phyloP scores from a whole-genome alignment of 805 yeast genomes.

The Candida tibetensis region DNA sequence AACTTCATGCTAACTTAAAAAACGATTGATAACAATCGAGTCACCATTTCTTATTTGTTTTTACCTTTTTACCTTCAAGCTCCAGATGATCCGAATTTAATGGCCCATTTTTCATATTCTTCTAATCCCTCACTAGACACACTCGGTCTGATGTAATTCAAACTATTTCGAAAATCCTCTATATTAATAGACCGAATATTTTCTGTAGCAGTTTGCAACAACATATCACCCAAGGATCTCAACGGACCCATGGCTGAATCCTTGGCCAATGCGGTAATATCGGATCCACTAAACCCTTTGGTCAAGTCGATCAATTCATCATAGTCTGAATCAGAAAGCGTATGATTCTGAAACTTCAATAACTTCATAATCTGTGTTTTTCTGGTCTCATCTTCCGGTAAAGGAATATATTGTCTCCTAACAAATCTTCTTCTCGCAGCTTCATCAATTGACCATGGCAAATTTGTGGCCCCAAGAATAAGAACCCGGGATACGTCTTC shows the following conservation, averaged over 20 bases:
- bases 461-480: constrained; percentile 89
- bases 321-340: constrained; percentile 61
- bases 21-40: no score
- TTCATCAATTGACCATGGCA: constrained; percentile 97
- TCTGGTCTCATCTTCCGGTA: constrained; percentile 86
- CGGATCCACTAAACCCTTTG: constrained; percentile 88
- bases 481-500: constrained; percentile 60
- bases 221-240: constrained; percentile 81
- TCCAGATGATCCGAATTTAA: constrained; percentile 82
- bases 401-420: constrained; percentile 86
- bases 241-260: constrained; percentile 99
- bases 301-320: constrained; percentile 62
- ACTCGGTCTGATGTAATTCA: constrained; percentile 80
- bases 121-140: constrained; percentile 78
- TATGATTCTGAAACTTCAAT: constrained; percentile 68
- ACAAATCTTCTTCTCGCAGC: constrained; percentile 94
- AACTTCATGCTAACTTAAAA: no score
- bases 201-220: constrained; percentile 65
- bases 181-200: constrained; percentile 74
- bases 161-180: constrained; percentile 70
- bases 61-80: no score
- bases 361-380: constrained; percentile 66
- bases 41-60: no score
- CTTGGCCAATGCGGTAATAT: constrained; percentile 87
- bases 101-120: constrained; percentile 88